Conservation (phyloP, 2,329 filamentous ascomycete genomes). For the Shiraia sp. region DNA sequence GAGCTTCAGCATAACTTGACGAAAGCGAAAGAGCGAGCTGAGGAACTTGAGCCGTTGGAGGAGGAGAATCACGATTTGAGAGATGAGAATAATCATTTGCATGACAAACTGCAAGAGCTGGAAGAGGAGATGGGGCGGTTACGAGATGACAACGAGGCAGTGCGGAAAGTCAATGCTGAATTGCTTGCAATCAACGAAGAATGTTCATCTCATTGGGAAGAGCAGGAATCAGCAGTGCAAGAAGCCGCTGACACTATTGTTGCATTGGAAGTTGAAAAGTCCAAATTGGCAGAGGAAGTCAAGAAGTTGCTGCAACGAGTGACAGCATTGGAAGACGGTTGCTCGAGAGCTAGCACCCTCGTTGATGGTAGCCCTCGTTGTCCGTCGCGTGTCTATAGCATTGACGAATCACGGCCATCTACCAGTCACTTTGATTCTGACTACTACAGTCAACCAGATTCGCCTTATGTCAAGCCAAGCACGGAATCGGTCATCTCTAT, state of each 20-base stretch:
- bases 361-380: slow-evolving; percentile 18
- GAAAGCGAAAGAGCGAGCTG: slow-evolving; percentile 25
- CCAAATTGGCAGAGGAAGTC: slow-evolving; percentile 25
- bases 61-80: slow-evolving; percentile 31
- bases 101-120: slow-evolving; percentile 24
- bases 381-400: slow-evolving; percentile 33
- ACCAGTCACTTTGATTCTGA: slow-evolving; percentile 43
- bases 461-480: slow-evolving; percentile 28
- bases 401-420: slow-evolving; percentile 42
- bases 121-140: slow-evolving; percentile 20
- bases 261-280: slow-evolving; percentile 34
- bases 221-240: slow-evolving; percentile 30
- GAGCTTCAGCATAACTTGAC: slow-evolving; percentile 34
- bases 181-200: slow-evolving; percentile 34
- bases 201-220: slow-evolving; percentile 27
- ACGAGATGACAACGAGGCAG: slow-evolving; percentile 17
- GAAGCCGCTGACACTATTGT: slow-evolving; percentile 41
- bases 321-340: slow-evolving; percentile 13
- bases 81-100: slow-evolving; percentile 26
- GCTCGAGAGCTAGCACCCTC: slow-evolving; percentile 12
- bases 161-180: slow-evolving; percentile 23
- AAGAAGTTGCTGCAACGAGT: slow-evolving; percentile 25
- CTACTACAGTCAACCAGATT: slow-evolving; percentile 43
- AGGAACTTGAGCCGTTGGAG: slow-evolving; percentile 31
- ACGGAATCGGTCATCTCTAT: slow-evolving; percentile 21